Percentiles rank a stretch among this genome's conserved stretches.
Evolutionary conservation across 2,329 filamentous ascomycete genomes (phyloP).

Genomic region (Didymella pinodella): DNA sequence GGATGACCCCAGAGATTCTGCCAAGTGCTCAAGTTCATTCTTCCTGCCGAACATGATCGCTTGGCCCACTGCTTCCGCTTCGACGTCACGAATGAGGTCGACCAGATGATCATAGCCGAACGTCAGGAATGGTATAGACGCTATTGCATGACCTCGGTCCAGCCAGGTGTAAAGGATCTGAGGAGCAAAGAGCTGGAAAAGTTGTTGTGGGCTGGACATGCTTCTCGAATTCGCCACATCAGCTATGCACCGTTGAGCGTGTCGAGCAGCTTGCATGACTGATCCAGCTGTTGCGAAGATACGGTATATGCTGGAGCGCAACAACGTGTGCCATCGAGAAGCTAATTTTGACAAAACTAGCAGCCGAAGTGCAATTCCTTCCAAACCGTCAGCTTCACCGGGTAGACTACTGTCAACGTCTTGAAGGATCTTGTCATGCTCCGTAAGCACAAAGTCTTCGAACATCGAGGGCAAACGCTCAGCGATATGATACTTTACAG

Average conservation of each 20-base stretch:
- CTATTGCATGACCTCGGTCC: conserved; percentile 62
- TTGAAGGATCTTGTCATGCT: conserved; percentile 84
- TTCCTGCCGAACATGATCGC: conserved; percentile 82
- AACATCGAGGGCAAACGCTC: conserved; percentile 77
- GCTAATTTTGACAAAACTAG: conserved; percentile 79
- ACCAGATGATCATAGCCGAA: conserved; percentile 78
- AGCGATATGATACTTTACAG: conserved; percentile 79
- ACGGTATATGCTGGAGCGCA: conserved; percentile 88
- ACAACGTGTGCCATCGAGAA: conserved; percentile 82
- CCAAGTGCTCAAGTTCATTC: conserved; percentile 67
- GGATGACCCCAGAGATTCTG: conserved; percentile 52
- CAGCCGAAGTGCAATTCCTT: conserved; percentile 86
- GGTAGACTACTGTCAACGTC: conserved; percentile 86
- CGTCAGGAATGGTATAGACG: conserved; percentile 76
- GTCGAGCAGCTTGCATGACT: conserved; percentile 68
- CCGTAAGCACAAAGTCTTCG: conserved; percentile 77
- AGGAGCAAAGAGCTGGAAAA: conserved; percentile 86
- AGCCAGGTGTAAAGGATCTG: conserved; percentile 94
- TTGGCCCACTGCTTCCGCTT: conserved; percentile 80
- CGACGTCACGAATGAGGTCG: conserved; percentile 73
- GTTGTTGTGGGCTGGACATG: conserved; percentile 69
- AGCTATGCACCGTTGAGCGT: conserved; percentile 76
- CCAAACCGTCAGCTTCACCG: conserved; percentile 71
- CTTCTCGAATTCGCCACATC: conserved; percentile 71
- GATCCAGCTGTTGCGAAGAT: conserved; percentile 90